phyloP scores from a whole-genome alignment of 129 eudicot species.

The Solidago caesia region DNA sequence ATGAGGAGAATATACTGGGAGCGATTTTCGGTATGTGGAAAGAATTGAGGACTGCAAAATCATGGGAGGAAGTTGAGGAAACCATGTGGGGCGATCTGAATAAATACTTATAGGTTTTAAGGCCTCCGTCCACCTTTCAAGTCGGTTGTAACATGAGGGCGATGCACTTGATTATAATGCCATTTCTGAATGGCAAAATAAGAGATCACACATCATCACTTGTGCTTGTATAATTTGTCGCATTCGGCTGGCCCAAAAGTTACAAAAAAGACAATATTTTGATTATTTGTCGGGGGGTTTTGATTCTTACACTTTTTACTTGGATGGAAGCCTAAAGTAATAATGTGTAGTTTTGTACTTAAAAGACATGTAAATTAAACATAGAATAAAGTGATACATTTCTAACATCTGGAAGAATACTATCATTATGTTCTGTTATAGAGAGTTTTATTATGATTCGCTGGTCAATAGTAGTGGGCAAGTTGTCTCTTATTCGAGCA shows the following conservation, averaged over 20 bases:
- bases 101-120: slow-evolving; percentile 34
- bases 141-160: not conserved
- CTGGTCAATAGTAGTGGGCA: too few species aligned
- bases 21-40: slow-evolving; percentile 75
- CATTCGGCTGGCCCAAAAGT: not conserved
- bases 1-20: slow-evolving; percentile 83
- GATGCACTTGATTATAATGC: not conserved
- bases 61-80: slow-evolving; percentile 97
- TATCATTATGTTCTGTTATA: too few species aligned
- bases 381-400: too few species aligned
- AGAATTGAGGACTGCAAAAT: slow-evolving; percentile 56
- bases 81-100: slow-evolving; percentile 84
- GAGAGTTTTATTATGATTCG: too few species aligned
- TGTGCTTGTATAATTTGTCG: not conserved
- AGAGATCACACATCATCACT: slow-evolving; percentile 5
- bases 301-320: not conserved
- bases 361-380: too few species aligned
- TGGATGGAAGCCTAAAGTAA: too few species aligned
- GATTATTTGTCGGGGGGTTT: not conserved
- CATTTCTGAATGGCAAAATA: slow-evolving; percentile 16
- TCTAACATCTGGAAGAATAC: too few species aligned
- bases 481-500: too few species aligned
- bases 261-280: too few species aligned
- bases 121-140: not conserved
- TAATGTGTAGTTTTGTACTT: too few species aligned